Base-by-base conservation (phyloP, 768 basidiomycete species). In the Tulasnella sp. region DNA sequence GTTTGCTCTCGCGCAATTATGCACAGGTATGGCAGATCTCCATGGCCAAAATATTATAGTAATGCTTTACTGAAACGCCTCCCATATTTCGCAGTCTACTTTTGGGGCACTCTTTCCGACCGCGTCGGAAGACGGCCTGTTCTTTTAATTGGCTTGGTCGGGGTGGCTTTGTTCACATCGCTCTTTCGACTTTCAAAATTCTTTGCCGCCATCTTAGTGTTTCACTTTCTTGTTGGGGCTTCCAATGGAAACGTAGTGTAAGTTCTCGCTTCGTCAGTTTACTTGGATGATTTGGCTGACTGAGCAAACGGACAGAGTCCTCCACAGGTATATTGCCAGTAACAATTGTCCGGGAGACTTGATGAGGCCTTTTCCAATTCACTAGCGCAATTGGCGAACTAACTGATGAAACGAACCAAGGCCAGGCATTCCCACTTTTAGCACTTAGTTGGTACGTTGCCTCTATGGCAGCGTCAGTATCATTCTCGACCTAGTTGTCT, bases 31-130 rank as follows among this genome's bases (percentile, higher is more conserved):
- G 72, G 15, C 38, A 31, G 17, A 29, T 34, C 40, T 39, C 6
- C 4, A 42, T 31, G 15, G 8, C 25, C 11, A n/a, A 2, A 15
- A 37, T 52, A 8, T 49, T n/a, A 49, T n/a, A 22, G 22, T 0
- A 22, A 22, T 49, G 49, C 7, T 3, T 49, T n/a, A n/a, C 49
- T 49, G 0, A 49, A 49, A 6, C 6, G 22, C n/a, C 7, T 6
- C 0, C 49, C 49, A n/a, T 37, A 29, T 49, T 58, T 74, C 22
- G 0, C 34, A 76, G 75, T 71, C 12, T 76, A 69, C 40, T 76
- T 83, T 71, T 83, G 82, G 82, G 82, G 82, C 9, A 81, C 80
- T 58, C 77, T 83, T 4, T 83, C 82, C 74, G 83, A 83, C 49
- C 52, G 77, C 14, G 77, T 77, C n/a, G 77, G 77, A 31, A 52